Evolutionary conservation across 164 flowering plant species (phyloP).

Genomic region (Magnolia officinalis): DNA sequence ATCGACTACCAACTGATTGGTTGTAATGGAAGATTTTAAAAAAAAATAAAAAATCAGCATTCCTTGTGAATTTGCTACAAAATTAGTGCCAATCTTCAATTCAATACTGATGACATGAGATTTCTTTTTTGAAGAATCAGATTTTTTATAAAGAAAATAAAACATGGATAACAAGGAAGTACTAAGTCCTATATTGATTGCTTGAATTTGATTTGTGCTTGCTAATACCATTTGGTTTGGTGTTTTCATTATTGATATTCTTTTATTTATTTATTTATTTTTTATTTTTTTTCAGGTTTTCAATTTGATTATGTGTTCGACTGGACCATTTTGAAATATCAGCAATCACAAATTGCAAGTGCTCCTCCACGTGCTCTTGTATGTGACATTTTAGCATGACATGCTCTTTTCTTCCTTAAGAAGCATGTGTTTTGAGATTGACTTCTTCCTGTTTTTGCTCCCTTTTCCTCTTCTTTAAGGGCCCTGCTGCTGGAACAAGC

Average conservation of each 20-base stretch:
- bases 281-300: slow-evolving; percentile 45
- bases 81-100: no score
- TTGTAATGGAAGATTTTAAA: no score
- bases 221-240: background rate
- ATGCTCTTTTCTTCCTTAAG: background rate
- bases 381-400: slow-evolving; percentile 16
- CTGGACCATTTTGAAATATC: slow-evolving; percentile 89
- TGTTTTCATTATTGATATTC: background rate
- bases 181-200: background rate
- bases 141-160: background rate
- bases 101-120: no score
- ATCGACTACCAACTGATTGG: no score
- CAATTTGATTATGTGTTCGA: slow-evolving; percentile 91
- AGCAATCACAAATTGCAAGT: slow-evolving; percentile 73
- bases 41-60: no score
- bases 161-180: no score
- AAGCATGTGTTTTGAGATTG: background rate
- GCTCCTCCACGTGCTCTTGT: slow-evolving; percentile 65
- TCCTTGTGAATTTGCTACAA: no score
- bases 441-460: background rate
- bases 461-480: slow-evolving; percentile 30
- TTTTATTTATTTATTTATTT: background rate
- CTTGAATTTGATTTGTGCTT: background rate
- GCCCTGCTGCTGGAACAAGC: slow-evolving; percentile 63
- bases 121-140: no score